Percentiles rank a stretch among this genome's conserved stretches.
These are phyloP conservation scores for Chaetomiaceae sp. DNA, from an alignment of 2,329 filamentous ascomycete genomes.

Conservation along the genomic window DNA sequence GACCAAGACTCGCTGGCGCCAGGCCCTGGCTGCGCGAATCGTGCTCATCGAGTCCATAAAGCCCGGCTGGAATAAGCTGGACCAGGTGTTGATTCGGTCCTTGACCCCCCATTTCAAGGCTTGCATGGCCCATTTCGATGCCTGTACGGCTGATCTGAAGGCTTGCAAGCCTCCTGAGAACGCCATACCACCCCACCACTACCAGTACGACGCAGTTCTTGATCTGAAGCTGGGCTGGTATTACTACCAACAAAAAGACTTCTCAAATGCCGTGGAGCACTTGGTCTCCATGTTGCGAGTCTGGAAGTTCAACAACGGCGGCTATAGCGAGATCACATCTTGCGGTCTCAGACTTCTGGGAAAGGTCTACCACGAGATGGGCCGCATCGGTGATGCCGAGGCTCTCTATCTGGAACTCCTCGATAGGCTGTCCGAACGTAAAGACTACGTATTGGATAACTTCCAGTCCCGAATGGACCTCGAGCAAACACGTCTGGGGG, in stretches of 20 bases:
- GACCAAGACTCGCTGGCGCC: background rate
- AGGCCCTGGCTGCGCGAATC: background rate
- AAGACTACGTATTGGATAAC: background rate
- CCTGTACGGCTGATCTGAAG: too few species aligned
- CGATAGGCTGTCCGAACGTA: background rate
- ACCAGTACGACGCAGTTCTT: background rate
- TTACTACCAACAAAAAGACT: background rate
- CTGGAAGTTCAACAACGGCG: background rate
- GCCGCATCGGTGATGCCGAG: background rate
- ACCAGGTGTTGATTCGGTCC: background rate
- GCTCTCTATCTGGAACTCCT: background rate
- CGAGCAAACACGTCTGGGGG: background rate
- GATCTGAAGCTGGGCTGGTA: conserved; percentile 7
- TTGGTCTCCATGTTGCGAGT: background rate
- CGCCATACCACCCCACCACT: too few species aligned
- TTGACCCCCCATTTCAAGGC: background rate
- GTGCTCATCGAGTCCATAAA: conserved; percentile 7
- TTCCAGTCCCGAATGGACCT: background rate
- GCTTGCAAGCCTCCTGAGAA: background rate
- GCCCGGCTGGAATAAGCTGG: background rate
- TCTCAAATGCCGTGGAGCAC: background rate
- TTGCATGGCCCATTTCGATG: conserved; percentile 1
- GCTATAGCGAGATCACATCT: background rate
- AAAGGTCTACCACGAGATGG: conserved; percentile 1
- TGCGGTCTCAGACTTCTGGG: background rate